Evolutionary conservation across 2,329 filamentous ascomycete genomes (phyloP), one percentile per base, ranked within the genome.

Genomic region (Trichoderma sp.): DNA sequence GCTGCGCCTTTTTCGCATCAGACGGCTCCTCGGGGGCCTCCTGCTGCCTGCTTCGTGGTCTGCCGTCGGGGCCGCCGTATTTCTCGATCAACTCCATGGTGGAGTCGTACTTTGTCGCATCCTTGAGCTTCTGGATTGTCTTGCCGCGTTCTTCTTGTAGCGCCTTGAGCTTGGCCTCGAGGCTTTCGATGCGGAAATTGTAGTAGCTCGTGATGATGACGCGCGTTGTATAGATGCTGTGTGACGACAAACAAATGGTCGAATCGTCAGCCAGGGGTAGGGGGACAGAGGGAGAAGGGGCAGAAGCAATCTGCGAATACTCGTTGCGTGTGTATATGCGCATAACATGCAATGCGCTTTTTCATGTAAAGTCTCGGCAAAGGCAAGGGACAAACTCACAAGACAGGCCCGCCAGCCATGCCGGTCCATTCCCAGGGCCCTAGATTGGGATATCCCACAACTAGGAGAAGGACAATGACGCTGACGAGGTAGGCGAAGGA

Each of bases 121-220:
- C 91, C 83, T 99, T 99, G 74, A 99, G 89, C 82, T 95, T 95
- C 80, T 97, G 92, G 75, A 99, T 98, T 2, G 95, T 97, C 76
- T 90, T 90, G 72, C 93, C 90, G 69, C 95, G 90, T 81, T 98
- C 93, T 69, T 90, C 89, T 77, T 95, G 90, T 43, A 95, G 87
- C 24, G 88, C 88, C 76, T 95, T 92, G 34, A 98, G 86, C 53
- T 91, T 88, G 51, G 86, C 81, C 75, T 92, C 89, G 12, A 93
- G 86, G 18, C 86, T 89, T 26, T 91, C 88, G 77, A 96, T 91
- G 73, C 94, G 93, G 80, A 93, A 97, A 76, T 91, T 92, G 83
- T 93, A 99, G 82, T 92, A 92, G 11, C 87, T 83, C 15, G 90
- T 87, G 64, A 94, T 86, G 4, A 85, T 81, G 34, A 87, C 88